Evolutionary conservation across 2,329 filamentous ascomycete species (phyloP), one percentile per base, ranked within the genome.

Genomic region (Incumbomyces delicatus): DNA sequence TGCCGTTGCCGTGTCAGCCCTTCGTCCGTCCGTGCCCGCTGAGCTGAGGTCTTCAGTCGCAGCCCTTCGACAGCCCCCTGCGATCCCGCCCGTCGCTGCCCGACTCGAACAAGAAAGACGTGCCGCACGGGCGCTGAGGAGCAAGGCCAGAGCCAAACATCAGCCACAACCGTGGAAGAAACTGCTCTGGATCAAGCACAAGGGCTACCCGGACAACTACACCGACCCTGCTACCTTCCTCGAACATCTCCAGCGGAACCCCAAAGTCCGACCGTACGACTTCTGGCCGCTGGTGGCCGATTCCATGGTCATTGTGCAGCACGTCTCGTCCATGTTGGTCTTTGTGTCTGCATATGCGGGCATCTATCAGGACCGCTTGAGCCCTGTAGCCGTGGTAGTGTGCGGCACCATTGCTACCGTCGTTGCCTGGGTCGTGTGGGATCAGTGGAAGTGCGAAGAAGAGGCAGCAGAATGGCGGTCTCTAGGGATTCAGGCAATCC

Each of bases 251-350:
- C 90, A 98, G 65, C 80, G 89, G 40, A 98, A 98, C 63, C 90
- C 90, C 3, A 82, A 89, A 34, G 77, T 96, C 44, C 84, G 92
- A 55, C 90, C 90, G 0, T 98, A 98, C 65, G 89, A 96, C 61
- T 98, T 98, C 66, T 98, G 92, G 90, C 87, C 89, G 7, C 75
- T 98, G 30, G 88, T 96, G 42, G 86, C 87, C 48, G 90, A 96
- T 64, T 90, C 87, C 12, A 95, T 90, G 2, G 87, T 96, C 49
- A 95, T 98, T 56, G 85, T 96, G 14, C 92, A 98, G 65, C 92
- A 98, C 64, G 85, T 96, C 41, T 94, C 87, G 64, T 94, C 87
- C 6, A 89, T 96, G 50, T 85, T 85, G 45, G 90, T 98, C 47
- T 98, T 96, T 61, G 78, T 94, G 51, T 89, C 90, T 54, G 94